Conservation (phyloP, 1,284 basidiomycete genomes). For the Leccinum subfulvum region DNA sequence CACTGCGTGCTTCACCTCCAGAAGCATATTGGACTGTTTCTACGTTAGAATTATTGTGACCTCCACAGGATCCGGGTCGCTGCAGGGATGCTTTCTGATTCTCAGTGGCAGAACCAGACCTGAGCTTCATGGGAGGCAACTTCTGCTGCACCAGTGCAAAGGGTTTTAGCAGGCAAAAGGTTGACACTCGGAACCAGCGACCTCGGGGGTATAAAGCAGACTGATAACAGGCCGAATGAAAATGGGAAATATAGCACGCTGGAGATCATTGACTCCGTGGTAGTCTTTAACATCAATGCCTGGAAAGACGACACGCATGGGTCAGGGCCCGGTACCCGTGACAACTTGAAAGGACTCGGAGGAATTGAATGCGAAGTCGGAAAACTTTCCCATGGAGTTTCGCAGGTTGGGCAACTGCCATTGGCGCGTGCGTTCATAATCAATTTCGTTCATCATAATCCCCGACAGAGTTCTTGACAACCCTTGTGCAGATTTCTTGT, state of each 20-base stretch:
- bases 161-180: background rate
- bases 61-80: too few species aligned
- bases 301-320: background rate
- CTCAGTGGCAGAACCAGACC: too few species aligned
- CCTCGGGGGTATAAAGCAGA: background rate
- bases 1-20: too few species aligned
- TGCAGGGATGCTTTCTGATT: too few species aligned
- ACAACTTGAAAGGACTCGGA: background rate
- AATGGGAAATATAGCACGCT: background rate
- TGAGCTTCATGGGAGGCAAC: background rate
- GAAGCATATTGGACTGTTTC: too few species aligned
- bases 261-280: background rate
- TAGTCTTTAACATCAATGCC: background rate
- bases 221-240: background rate
- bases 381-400: conserved; percentile 28
- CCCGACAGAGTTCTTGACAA: background rate
- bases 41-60: too few species aligned
- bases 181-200: background rate
- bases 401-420: conserved; percentile 28
- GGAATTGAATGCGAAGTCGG: background rate
- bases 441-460: background rate
- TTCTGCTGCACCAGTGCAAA: background rate
- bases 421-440: conserved; percentile 25
- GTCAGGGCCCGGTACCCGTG: background rate
- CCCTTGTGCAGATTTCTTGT: conserved; percentile 26